Conservation (phyloP, 2,329 filamentous ascomycete species). For the Microcyclosporella mali region DNA sequence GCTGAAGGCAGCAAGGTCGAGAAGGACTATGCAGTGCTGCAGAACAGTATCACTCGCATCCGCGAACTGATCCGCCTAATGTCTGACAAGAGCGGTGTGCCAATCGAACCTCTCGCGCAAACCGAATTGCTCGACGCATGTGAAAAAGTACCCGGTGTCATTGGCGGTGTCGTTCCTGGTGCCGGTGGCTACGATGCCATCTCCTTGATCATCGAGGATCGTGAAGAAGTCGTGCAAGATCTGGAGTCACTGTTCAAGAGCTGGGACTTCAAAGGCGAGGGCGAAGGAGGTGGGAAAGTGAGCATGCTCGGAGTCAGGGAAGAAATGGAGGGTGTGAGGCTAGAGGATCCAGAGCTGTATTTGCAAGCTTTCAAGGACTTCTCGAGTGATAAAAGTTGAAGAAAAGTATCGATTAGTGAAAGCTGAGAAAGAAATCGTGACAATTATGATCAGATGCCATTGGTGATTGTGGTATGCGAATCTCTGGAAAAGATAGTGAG, state of each 20-base stretch:
- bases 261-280: slow-evolving; percentile 52
- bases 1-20: slow-evolving; percentile 42
- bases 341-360: slow-evolving; percentile 38
- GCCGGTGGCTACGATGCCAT: slow-evolving; percentile 92
- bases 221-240: slow-evolving; percentile 54
- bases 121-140: slow-evolving; percentile 76
- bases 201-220: slow-evolving; percentile 70
- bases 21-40: slow-evolving; percentile 48
- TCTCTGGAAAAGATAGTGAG: too few relatives aligned
- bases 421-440: too few relatives aligned
- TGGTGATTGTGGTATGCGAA: too few relatives aligned
- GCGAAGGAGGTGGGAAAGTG: slow-evolving; percentile 48
- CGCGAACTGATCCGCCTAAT: slow-evolving; percentile 65
- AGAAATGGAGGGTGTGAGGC: slow-evolving; percentile 60
- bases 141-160: slow-evolving; percentile 65
- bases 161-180: slow-evolving; percentile 87
- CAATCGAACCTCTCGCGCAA: slow-evolving; percentile 83
- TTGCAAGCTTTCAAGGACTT: slow-evolving; percentile 29
- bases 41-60: slow-evolving; percentile 46
- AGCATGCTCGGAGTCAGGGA: slow-evolving; percentile 64
- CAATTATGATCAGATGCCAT: too few relatives aligned
- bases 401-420: too few relatives aligned
- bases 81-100: slow-evolving; percentile 67
- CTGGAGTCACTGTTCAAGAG: slow-evolving; percentile 57
- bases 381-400: not conserved